Evolutionary conservation across 805 yeast species (phyloP).

Genomic region (Scheffersomyces lignosus): DNA sequence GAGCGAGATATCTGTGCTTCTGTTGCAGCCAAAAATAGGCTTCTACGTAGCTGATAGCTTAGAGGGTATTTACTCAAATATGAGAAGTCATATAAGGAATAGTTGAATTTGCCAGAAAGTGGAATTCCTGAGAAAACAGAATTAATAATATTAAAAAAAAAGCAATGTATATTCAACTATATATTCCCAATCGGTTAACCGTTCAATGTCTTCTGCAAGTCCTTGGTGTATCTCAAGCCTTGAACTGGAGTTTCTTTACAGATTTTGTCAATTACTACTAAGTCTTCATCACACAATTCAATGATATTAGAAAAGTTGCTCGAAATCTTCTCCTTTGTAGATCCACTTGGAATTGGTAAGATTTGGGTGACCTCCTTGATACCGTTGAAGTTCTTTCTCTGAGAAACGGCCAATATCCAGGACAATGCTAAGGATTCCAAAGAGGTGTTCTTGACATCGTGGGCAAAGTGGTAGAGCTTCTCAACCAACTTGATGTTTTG

Average conservation of each 20-base stretch:
- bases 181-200: too few relatives aligned
- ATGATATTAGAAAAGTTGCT: slow-evolving; percentile 54
- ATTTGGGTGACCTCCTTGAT: slow-evolving; percentile 48
- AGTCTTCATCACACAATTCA: slow-evolving; percentile 55
- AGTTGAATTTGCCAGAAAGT: too few relatives aligned
- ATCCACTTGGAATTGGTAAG: slow-evolving; percentile 80
- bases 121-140: too few relatives aligned
- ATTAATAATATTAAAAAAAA: too few relatives aligned
- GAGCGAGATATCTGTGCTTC: too few relatives aligned
- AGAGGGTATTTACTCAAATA: too few relatives aligned
- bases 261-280: slow-evolving; percentile 50
- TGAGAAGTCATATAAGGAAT: too few relatives aligned
- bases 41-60: too few relatives aligned
- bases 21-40: too few relatives aligned
- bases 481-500: slow-evolving; percentile 53
- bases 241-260: slow-evolving; percentile 42
- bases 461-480: slow-evolving; percentile 50
- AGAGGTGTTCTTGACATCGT: slow-evolving; percentile 44
- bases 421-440: slow-evolving; percentile 54
- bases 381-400: slow-evolving; percentile 52
- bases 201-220: too few relatives aligned
- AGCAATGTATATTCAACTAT: too few relatives aligned
- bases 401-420: slow-evolving; percentile 60
- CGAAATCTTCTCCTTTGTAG: slow-evolving; percentile 57
- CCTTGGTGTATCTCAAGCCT: slow-evolving; percentile 66